These are phyloP conservation scores for Hypoxylon trugodes DNA, from an alignment of 495 filamentous ascomycete species.

Conservation along the genomic window DNA sequence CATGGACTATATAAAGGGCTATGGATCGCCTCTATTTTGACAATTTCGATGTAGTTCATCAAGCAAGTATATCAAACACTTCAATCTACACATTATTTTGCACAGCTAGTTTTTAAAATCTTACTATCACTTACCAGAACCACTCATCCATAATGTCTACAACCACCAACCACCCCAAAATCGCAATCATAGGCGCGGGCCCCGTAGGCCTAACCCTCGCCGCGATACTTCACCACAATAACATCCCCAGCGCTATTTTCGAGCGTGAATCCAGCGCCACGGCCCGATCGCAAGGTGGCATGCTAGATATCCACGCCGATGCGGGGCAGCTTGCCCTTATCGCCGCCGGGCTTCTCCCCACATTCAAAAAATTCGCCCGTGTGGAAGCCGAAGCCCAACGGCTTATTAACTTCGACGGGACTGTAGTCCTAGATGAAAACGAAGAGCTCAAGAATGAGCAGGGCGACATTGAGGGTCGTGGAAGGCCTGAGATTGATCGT, in stretches of 20 bases:
- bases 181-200: slow-evolving; percentile 68
- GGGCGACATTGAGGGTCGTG: slow-evolving; percentile 37
- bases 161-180: slow-evolving; percentile 46
- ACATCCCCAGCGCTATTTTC: slow-evolving; percentile 60
- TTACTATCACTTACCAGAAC: neutral
- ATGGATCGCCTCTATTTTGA: too few relatives aligned
- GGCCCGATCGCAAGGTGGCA: slow-evolving; percentile 59
- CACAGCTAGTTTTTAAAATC: too few relatives aligned
- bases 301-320: slow-evolving; percentile 62
- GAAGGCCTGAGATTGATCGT: slow-evolving; percentile 62
- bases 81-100: too few relatives aligned
- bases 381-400: slow-evolving; percentile 52
- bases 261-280: slow-evolving; percentile 57
- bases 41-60: too few relatives aligned
- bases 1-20: too few relatives aligned
- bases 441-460: slow-evolving; percentile 5
- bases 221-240: slow-evolving; percentile 58
- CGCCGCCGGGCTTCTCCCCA: slow-evolving; percentile 59
- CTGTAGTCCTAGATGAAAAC: slow-evolving; percentile 48
- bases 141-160: neutral
- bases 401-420: slow-evolving; percentile 52
- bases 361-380: slow-evolving; percentile 56
- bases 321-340: slow-evolving; percentile 61
- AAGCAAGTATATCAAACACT: too few relatives aligned
- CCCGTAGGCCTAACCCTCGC: slow-evolving; percentile 66